Base-by-base conservation (phyloP, 139 green algal species). In the Ettlia oleoabundans region DNA sequence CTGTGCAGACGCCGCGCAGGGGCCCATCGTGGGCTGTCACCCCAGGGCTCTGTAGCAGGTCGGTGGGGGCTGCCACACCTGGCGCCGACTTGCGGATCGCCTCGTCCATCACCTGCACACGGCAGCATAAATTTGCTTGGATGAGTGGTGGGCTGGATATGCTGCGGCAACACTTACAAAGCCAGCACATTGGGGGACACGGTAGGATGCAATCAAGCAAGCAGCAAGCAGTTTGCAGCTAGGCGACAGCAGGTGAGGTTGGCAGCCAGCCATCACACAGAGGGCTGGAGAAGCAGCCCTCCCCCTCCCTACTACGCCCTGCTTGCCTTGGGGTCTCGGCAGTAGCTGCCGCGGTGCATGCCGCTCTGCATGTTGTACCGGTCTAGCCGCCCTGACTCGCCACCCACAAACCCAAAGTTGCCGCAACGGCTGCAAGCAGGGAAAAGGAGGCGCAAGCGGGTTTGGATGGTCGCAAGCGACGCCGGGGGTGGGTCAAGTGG, bases 331-430 rank as follows among this genome's bases (percentile, higher is more conserved):
- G 37, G 53, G 13, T 64, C 53, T 1, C 73, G 73, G 73, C 73
- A 70, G 75, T 94, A 96, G 0, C 67, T 76, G 33, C 95, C 94
- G 26, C 95, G 82, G 88, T 98, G 93, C 37, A 95, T 61, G 1
- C 95, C 95, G 26, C 87, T 95, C 90, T 99, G 97, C 92, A 99
- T 89, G 92, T 99, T 99, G 90, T 97, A 99, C 4, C 94, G 88
- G 89, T 99, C 92, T 41, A 99, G 55, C 4, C 89, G 90, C 0
- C 97, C 97, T 1, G 32, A 81, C 2, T 78, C 87, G 24, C 61
- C 92, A 28, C 96, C 97, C 30, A 99, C 93, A 28, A 99, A 55
- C 0, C 88, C 97, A 88, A 98, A 99, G 90, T 99, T 99, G 66
- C 97, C 97, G 87, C 97, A 99, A 67, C 79, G 80, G 85, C 86